Evolutionary conservation across 805 yeast species (phyloP), one percentile per base, ranked within the genome.

Genomic region (Metschnikowia colocasiae): DNA sequence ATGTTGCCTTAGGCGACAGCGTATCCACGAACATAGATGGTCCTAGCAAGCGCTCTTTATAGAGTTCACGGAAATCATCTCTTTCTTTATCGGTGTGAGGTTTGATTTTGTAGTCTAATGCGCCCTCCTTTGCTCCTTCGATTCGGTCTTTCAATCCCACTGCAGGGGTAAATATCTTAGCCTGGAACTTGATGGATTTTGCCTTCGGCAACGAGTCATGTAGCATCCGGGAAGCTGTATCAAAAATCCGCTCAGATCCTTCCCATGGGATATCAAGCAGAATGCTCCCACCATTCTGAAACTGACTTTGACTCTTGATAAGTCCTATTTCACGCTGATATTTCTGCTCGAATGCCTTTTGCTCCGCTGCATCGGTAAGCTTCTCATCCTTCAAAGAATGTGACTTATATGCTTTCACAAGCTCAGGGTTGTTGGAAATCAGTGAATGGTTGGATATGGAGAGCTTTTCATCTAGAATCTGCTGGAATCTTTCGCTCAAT

Each of bases 31-130:
- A 63, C 66, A 75, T 71, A 12, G 77, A 64, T 0, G 85, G 85
- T 0, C 86, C 85, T 7, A 80, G 59, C 22, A 87, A 72, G 46
- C 81, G 67, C 59, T 86, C 94, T 32, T 75, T 76, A 58, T 86
- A 85, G 55, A 81, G 57, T 43, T 82, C 82, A 35, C 72, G 64
- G 61, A 85, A 85, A 32, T 75, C 77, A 27, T 74, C 77, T 18
- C 40, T 46, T 35, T 53, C 55, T 27, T 45, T 49, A 6, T 74
- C 74, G 6, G 54, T 35, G n/a, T 50, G 46, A 4, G 67, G 49
- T 54, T 75, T 76, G 22, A 82, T 58, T 41, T 75, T 69, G 60
- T 87, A 88, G 57, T 86, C 91, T 29, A 85, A 56, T 2, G 84
- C 78, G 16, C 70, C 69, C 48, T 86, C 95, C 47, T 80, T 78